Conservation (phyloP, 345 rosid species). For the Corchorus capsularis region DNA sequence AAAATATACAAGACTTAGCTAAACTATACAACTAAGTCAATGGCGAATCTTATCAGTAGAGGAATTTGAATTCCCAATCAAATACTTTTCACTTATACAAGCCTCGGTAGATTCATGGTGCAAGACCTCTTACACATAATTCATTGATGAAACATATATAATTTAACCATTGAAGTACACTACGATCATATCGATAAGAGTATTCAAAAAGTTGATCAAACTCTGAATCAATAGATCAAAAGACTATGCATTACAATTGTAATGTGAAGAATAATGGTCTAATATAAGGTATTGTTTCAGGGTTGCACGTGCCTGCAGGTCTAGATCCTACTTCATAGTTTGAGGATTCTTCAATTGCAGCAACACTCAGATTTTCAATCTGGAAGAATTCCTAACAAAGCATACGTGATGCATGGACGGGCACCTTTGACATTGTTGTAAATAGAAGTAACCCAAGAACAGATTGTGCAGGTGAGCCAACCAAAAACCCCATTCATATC, state of each 20-base stretch:
- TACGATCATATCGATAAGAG: too few species aligned
- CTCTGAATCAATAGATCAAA: not conserved
- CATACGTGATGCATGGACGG: constrained; percentile 84
- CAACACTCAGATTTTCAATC: constrained; percentile 76
- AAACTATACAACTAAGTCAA: too few species aligned
- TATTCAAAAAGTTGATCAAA: not conserved
- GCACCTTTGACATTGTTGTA: constrained; percentile 64
- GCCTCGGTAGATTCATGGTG: too few species aligned
- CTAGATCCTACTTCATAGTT: constrained; percentile 72
- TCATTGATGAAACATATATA: too few species aligned
- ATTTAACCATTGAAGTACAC: too few species aligned
- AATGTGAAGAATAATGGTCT: not conserved
- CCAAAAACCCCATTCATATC: too few species aligned
- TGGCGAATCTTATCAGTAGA: too few species aligned
- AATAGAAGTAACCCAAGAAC: constrained; percentile 60
- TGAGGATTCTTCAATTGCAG: constrained; percentile 88
- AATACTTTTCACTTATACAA: too few species aligned
- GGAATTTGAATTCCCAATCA: too few species aligned
- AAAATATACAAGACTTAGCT: too few species aligned
- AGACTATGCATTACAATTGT: not conserved
- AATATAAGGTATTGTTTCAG: constrained; percentile 30
- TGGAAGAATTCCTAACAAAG: constrained; percentile 69
- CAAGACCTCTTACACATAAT: too few species aligned
- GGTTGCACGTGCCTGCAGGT: constrained; percentile 77
- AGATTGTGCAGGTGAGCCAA: constrained; percentile 69